phyloP scores from a whole-genome alignment of 768 basidiomycete genomes.

The Lyophyllum atratum region DNA sequence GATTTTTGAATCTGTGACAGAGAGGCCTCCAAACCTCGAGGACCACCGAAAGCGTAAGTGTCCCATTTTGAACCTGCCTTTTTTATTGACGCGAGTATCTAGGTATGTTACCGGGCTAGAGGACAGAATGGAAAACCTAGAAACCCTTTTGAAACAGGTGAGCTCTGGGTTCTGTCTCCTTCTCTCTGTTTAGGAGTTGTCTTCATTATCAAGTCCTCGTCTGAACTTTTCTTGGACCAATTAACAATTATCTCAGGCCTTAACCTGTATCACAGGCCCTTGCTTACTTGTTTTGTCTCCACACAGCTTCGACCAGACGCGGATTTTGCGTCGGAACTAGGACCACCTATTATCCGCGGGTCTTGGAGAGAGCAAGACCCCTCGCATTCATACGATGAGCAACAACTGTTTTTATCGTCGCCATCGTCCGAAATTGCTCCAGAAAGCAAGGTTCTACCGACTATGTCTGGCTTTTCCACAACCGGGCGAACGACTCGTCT shows the following conservation, averaged over 20 bases:
- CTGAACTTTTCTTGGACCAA: background rate
- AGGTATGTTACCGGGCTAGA: conserved; percentile 64
- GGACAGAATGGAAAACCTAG: conserved; percentile 58
- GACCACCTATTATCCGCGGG: conserved; percentile 60
- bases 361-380: conserved; percentile 53
- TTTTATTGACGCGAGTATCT: background rate
- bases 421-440: background rate
- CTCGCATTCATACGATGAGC: background rate
- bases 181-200: background rate
- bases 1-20: conserved; percentile 27
- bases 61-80: background rate
- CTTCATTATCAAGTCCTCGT: background rate
- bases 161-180: conserved; percentile 13
- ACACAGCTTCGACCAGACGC: conserved; percentile 59
- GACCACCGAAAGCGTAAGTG: conserved; percentile 68
- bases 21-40: conserved; percentile 66
- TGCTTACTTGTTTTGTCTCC: background rate
- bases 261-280: background rate
- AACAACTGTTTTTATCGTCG: background rate
- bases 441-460: background rate
- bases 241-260: background rate
- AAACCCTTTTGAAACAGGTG: conserved; percentile 55
- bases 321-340: conserved; percentile 65
- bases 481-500: conserved; percentile 31
- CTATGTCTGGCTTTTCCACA: background rate